Evolutionary conservation across 148 eudicot genomes (phyloP), one percentile per base, ranked within the genome.

Genomic region (Fagopyrum homotropicum): DNA sequence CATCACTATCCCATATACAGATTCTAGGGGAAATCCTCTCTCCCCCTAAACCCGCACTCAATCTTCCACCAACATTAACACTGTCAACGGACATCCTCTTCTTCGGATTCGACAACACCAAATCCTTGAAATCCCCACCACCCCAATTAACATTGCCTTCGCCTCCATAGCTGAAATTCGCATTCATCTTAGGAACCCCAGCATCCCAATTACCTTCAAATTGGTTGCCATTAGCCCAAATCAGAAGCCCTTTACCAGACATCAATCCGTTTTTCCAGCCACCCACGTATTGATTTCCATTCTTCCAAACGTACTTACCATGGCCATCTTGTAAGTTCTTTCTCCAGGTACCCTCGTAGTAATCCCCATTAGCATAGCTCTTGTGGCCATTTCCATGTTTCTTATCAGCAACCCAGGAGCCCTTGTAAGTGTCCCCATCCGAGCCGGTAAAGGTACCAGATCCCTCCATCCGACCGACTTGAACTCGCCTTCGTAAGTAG

Each of bases 401-500:
- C 76, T 84, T 80, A 49, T 94, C 96, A 9, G 75, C 63, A 0
- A 79, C 80, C 98, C 98, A 94, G 0, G 76, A 12, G 0, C 98
- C 98, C 1, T 75, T 79, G 63, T 94, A 92, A 29, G 86, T 89
- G 14, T 92, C 97, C 0, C 97, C 98, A 0, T 87, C 92, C 5
- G 93, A 43, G 0, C 98, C 98, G 4, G 83, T 87, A 40, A 85
- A 92, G 0, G 86, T 80, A 0, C 98, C 98, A n/a, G 73, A 45
- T 2, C 98, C 98, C 1, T 94, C 98, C 98, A 94, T 94, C 69
- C 95, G 83, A 19, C 98, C 1, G 84, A 84, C 74, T 79, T 90
- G 73, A 94, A 94, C 29, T 87, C 93, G 0, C 98, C 97, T 72
- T 90, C 90, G 68, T 81, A 94, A 19, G 90, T 88, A 7, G 98